Base-by-base conservation (phyloP, 352 stramenopile genomes). In the Thraustochytrium sp. region DNA sequence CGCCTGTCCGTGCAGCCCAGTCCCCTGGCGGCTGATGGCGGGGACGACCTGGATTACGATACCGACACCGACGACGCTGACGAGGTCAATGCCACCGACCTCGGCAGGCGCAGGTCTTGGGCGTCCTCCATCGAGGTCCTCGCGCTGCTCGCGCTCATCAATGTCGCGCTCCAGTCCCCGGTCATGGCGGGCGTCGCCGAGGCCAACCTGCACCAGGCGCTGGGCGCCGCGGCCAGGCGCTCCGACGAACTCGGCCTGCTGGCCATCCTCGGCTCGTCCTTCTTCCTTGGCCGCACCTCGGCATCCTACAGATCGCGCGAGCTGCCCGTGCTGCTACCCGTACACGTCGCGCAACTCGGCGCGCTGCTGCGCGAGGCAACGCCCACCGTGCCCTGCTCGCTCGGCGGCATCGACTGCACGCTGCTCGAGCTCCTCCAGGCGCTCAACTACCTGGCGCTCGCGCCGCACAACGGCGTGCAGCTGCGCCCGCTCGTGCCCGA, bases 101-200 rank as follows among this genome's bases (percentile, higher is more conserved):
- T 59, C 51, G 21, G 55, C 26, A 29, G n/a, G n/a, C n/a, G n/a
- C n/a, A n/a, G n/a, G n/a, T n/a, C 13, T 16, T 80, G 68, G 68
- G 13, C 38, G 31, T 29, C 18, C 13, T 31, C 18, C 44, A 48
- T 63, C 36, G 68, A 80, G 31, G 21, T 80, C 18, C 16, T 5
- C 9, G 34, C 31, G 21, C 68, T 80, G 8, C 38, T 80, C 5
- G 4, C 68, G 29, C 16, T 80, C 23, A 80, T 72, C 34, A 80
- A 80, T 34, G 29, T 80, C 13, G 68, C 68, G 1, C 16, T 80
- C 2, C 31, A 80, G 38, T 80, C 68, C 9, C 68, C 68, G 11
- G 49, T 80, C 26, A 80, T 80, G 68, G 31, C 48, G 9, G 76
- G 68, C 53, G 51, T 80, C 9, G 34, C 68, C n/a, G 68, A 80